A percentile compares a stretch with the other conserved stretches of the same genome.
phyloP scores from a whole-genome alignment of 83 land plant species.

The Larix sibirica region DNA sequence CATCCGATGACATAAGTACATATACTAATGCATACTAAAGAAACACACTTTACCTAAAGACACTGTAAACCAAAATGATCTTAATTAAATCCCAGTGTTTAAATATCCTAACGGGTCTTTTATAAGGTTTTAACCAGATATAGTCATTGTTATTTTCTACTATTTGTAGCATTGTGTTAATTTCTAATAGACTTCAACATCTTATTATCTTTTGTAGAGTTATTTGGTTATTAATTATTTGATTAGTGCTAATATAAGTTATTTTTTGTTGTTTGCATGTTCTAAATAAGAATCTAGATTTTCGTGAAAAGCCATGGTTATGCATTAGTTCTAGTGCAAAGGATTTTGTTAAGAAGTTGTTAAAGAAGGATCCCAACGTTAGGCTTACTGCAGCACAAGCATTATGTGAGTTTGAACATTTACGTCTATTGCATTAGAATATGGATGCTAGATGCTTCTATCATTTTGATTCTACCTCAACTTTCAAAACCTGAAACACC shows the following conservation, averaged over 20 bases:
- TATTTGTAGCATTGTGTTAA: not conserved
- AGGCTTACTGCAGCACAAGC: slow-evolving; percentile 60
- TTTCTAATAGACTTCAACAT: not conserved
- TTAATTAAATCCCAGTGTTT: no score
- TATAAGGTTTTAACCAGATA: not conserved
- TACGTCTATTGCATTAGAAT: not conserved
- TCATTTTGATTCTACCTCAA: not conserved
- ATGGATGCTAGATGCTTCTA: not conserved
- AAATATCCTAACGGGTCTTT: not conserved
- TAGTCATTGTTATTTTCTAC: not conserved
- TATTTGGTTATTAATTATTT: not conserved
- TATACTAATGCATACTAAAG: no score
- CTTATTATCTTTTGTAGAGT: not conserved
- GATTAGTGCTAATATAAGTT: not conserved
- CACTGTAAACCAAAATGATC: no score
- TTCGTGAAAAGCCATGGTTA: slow-evolving; percentile 51
- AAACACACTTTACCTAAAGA: no score
- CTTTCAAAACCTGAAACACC: no score
- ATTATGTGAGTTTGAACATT: slow-evolving; percentile 38
- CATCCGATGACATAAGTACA: no score
- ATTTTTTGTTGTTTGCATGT: slow-evolving; percentile 26
- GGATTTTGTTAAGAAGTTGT: slow-evolving; percentile 55
- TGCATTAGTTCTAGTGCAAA: slow-evolving; percentile 50
- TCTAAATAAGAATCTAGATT: slow-evolving; percentile 42
- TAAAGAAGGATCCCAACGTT: slow-evolving; percentile 42